Evolutionary conservation across 352 stramenopile genomes (phyloP), one percentile per base, ranked within the genome.

Genomic region (Blastocystis sp.): DNA sequence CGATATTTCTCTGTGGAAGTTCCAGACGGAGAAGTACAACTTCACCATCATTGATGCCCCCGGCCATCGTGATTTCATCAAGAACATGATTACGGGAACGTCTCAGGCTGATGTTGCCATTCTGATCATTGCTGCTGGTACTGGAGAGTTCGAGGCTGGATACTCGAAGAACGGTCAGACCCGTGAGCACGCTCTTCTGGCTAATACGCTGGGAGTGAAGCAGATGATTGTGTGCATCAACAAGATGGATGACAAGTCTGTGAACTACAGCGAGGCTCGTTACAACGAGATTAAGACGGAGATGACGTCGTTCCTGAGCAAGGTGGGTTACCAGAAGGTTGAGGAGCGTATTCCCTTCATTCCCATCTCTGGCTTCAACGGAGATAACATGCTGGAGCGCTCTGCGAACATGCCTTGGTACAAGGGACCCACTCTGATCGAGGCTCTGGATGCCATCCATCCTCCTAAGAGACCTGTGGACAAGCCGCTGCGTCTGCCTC

Each of bases 41-140:
- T 98, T 97, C 89, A 98, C 95, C 69, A 91, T 98, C 75, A 97
- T 98, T 89, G 95, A 99, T 92, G 92, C 94, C 53, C 96, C 96
- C 51, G 96, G 95, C 42, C 94, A 98, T 90, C 91, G 93, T 89
- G 94, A 98, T 89, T 98, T 97, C 90, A 98, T 98, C 90, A 98
- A 98, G 93, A 99, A 98, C 90, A 98, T 98, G 95, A 98, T 98
- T 88, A 98, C 94, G 48, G 95, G 95, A 69, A 97, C 94, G 16
- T 96, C 93, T 86, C 95, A 98, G 90, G 95, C 95, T n/a, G 95
- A 99, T 91, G 93, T 94, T 76, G 95, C 95, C 51, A 90, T 98
- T 86, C 89, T 99, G 9, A 92, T 98, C 34, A 91, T 98, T 36
- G 91, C 96, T 87, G 94, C 94, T 16, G 91, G 89, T 40, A 88